Evolutionary conservation across 2,329 filamentous ascomycete genomes (phyloP).

Genomic region (Alternaria conjuncta): DNA sequence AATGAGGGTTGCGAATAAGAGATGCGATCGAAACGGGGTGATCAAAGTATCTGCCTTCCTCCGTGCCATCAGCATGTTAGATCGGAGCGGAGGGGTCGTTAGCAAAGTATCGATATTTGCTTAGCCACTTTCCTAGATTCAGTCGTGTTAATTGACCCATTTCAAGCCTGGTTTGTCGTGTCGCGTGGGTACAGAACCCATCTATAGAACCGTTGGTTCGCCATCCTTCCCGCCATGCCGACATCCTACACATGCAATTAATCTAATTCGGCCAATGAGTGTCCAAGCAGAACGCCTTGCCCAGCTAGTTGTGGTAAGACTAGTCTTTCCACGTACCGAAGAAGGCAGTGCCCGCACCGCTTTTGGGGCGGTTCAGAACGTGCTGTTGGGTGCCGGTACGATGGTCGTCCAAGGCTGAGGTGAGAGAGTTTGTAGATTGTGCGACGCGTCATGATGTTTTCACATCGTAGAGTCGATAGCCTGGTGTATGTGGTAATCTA

Average conservation of each 20-base stretch:
- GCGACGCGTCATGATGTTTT: neutral
- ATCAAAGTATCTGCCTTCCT: neutral
- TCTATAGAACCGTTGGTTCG: constrained; percentile 6
- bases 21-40: neutral
- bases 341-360: constrained; percentile 10
- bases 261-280: constrained; percentile 18
- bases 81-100: neutral
- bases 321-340: constrained; percentile 7
- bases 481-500: neutral
- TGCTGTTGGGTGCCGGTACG: constrained; percentile 3
- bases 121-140: neutral
- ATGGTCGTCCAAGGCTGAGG: neutral
- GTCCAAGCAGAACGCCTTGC: constrained; percentile 4
- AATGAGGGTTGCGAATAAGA: neutral
- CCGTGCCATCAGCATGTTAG: neutral
- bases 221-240: neutral
- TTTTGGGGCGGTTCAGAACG: constrained; percentile 6
- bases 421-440: neutral
- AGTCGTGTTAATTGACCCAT: neutral
- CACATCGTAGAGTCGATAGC: neutral
- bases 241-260: constrained; percentile 9
- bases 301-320: constrained; percentile 9
- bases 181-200: neutral
- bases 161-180: neutral
- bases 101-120: neutral